Evolutionary conservation across 2,329 filamentous ascomycete species (phyloP), one percentile per base, ranked within the genome.

Genomic region (Elsinoe batatas): DNA sequence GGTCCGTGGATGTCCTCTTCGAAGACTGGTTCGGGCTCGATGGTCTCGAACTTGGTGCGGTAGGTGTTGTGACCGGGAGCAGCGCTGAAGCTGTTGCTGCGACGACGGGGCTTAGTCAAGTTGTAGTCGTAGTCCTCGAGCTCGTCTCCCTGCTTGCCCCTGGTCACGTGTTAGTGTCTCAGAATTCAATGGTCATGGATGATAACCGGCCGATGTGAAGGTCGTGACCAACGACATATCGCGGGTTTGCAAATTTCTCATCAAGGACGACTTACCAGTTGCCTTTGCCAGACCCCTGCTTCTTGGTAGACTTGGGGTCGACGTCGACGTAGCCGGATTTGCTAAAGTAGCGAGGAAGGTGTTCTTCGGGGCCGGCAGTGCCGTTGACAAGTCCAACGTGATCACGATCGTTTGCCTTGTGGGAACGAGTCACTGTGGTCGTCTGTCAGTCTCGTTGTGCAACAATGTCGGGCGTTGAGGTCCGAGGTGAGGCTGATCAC

Each of bases 21-120:
- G 63, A 95, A 95, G 66, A 95, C 87, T 38, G 90, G 91, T 66
- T 97, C 91, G 15, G 82, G 78, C 64, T 97, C 93, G 68, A 89
- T 79, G 63, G 87, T 78, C 73, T 98, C 93, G 69, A 96, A 97
- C 76, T 98, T 98, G 73, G 91, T 95, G 80, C 93, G 94, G 76
- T 95, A 88, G 69, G 91, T 82, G 58, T 81, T 79, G 63, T 88
- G 75, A 64, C 82, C 78, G 66, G 82, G 79, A 56, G 82, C 83
- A 64, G 85, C 79, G 65, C 79, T 83, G 74, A 85, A 91, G 70
- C 87, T 91, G 77, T 97, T 97, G 73, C 88, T 94, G 71, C 88
- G 90, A 70, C 91, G 93, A 61, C 91, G 89, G 57, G 87, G 77
- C 65, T 96, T 93, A 76, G 79, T 80, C 67, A 94, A 84, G 67